A percentile compares a stretch with the other conserved stretches of the same genome.
Evolutionary conservation across 805 yeast species (phyloP).

Genomic region (Ogataea chonburiensis): DNA sequence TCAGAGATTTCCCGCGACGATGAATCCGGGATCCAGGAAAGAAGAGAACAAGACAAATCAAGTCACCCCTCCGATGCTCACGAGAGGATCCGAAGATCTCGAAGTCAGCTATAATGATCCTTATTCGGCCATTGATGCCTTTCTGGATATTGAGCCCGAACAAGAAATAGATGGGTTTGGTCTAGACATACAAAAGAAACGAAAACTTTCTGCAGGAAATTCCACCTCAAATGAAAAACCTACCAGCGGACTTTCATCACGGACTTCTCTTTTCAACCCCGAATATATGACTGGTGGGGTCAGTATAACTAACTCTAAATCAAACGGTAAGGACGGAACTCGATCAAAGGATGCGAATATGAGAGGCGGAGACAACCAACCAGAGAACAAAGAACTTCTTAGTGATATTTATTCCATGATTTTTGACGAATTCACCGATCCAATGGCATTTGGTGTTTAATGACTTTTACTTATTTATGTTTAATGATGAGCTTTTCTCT

Average conservation of each 20-base stretch:
- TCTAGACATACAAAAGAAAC: constrained; percentile 3
- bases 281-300: background rate
- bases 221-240: background rate
- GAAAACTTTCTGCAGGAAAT: background rate
- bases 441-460: constrained; percentile 31
- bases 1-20: constrained; percentile 1
- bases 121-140: constrained; percentile 18
- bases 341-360: background rate
- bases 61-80: no score
- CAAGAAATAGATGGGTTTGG: background rate
- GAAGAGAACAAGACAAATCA: background rate
- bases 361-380: background rate
- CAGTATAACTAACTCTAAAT: background rate
- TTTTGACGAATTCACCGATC: constrained; percentile 44
- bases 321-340: background rate
- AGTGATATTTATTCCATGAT: constrained; percentile 45
- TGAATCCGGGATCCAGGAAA: background rate
- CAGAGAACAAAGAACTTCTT: constrained; percentile 32
- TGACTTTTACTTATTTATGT: no score
- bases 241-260: background rate
- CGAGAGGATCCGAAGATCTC: background rate
- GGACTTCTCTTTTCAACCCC: background rate
- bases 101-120: constrained; percentile 8
- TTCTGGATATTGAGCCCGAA: constrained; percentile 13
- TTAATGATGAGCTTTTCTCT: no score